A percentile compares a stretch with the other conserved stretches of the same genome.
Conservation (phyloP, 78 protist genomes). For the Dictyostelium firmibasis region DNA sequence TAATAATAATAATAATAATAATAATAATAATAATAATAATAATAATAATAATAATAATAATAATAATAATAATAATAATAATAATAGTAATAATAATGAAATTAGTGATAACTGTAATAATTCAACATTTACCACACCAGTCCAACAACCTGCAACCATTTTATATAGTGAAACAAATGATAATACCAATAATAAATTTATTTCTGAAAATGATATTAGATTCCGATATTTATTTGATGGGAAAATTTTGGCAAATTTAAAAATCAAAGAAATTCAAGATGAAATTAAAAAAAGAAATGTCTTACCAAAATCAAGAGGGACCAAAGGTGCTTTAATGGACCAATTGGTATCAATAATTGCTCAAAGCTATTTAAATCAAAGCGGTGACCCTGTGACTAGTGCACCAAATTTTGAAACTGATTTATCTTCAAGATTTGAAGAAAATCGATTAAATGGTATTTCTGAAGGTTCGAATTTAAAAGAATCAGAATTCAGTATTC, state of each 20-base stretch:
- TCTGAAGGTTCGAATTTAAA: no score
- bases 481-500: background rate
- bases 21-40: no score
- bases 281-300: background rate
- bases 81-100: background rate
- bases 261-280: background rate
- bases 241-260: background rate
- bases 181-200: no score
- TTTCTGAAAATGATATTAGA: background rate
- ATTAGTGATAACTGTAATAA: no score
- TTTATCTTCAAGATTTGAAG: no score
- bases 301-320: background rate
- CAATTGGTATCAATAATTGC: background rate
- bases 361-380: background rate
- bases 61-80: no score
- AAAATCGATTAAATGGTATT: no score
- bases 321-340: no score
- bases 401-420: background rate
- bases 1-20: no score
- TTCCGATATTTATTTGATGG: background rate
- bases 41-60: no score
- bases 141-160: background rate
- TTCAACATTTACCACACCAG: background rate
- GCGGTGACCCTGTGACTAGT: background rate
- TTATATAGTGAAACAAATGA: no score